A percentile compares a stretch with the other conserved stretches of the same genome.
These are phyloP conservation scores for Spathaspora sp. DNA, from an alignment of 1,139 yeast genomes.

Conservation along the genomic window DNA sequence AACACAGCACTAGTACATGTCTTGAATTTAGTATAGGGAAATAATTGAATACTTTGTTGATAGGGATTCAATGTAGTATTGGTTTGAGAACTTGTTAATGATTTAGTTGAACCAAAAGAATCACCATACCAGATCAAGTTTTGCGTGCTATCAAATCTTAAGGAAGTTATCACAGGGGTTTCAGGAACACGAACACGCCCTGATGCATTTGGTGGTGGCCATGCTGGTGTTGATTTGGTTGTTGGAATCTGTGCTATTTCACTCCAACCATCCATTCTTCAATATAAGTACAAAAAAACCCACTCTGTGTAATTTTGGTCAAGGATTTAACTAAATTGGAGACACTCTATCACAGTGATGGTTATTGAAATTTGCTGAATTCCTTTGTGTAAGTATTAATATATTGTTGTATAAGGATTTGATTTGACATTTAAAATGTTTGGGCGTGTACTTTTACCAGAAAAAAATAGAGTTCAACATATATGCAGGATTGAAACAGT, in stretches of 20 bases:
- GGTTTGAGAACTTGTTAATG: constrained; percentile 25
- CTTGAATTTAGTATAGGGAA: constrained; percentile 52
- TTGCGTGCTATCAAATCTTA: constrained; percentile 65
- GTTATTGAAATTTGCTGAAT: background rate
- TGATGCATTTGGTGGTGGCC: background rate
- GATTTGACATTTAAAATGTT: background rate
- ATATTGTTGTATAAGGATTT: background rate
- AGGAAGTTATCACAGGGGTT: constrained; percentile 23
- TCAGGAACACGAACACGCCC: background rate
- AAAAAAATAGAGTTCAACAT: background rate
- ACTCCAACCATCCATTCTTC: constrained; percentile 41
- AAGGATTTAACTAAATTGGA: background rate
- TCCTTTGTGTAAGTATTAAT: background rate
- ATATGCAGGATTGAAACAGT: background rate
- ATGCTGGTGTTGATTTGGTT: constrained; percentile 2
- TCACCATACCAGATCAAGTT: constrained; percentile 92
- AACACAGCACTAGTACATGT: constrained; percentile 43
- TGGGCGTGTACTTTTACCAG: background rate
- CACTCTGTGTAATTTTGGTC: too few species aligned
- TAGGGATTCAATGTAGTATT: constrained; percentile 33
- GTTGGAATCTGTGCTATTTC: constrained; percentile 25
- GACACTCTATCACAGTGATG: background rate
- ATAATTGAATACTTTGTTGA: constrained; percentile 26
- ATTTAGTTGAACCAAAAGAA: constrained; percentile 36
- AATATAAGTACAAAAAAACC: too few species aligned